These are phyloP conservation scores for Leishmania lainsoni DNA, from an alignment of 208 protist genomes.

Conservation along the genomic window DNA sequence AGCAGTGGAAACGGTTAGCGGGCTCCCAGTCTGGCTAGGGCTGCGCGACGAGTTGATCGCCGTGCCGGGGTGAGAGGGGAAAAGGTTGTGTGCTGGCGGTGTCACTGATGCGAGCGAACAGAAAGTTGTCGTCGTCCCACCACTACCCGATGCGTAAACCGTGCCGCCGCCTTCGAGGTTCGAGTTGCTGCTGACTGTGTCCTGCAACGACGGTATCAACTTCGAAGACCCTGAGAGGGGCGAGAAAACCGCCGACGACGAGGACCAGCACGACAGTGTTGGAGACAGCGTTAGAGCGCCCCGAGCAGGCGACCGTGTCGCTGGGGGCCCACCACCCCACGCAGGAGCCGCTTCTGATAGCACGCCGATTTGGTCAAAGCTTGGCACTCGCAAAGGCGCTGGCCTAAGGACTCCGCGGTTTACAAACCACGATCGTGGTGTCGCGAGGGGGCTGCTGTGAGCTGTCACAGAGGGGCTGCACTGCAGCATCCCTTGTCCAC, in stretches of 20 bases:
- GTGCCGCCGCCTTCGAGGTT: background rate
- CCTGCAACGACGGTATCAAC: slow-evolving; percentile 16
- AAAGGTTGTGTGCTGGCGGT: background rate
- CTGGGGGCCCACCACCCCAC: background rate
- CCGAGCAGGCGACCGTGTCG: background rate
- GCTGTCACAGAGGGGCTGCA: slow-evolving; percentile 13
- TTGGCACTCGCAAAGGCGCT: slow-evolving; percentile 9
- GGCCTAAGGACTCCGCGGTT: slow-evolving; percentile 10
- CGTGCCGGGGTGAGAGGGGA: slow-evolving; percentile 7
- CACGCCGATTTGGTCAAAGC: slow-evolving; percentile 6
- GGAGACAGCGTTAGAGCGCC: slow-evolving; percentile 13
- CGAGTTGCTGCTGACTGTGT: background rate
- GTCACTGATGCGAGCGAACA: slow-evolving; percentile 1
- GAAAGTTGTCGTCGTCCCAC: slow-evolving; percentile 1
- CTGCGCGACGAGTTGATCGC: background rate
- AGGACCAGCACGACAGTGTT: slow-evolving; percentile 19
- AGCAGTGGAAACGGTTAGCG: background rate
- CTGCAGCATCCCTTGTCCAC: slow-evolving; percentile 26
- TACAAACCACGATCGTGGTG: slow-evolving; percentile 12
- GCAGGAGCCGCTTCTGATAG: background rate
- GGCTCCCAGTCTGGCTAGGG: slow-evolving; percentile 11
- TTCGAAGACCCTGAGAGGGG: slow-evolving; percentile 17
- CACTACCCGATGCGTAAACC: background rate
- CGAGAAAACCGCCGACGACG: slow-evolving; percentile 22
- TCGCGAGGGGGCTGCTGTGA: slow-evolving; percentile 17